Conservation (phyloP, 805 yeast genomes). For the Candida dajiaensis region DNA sequence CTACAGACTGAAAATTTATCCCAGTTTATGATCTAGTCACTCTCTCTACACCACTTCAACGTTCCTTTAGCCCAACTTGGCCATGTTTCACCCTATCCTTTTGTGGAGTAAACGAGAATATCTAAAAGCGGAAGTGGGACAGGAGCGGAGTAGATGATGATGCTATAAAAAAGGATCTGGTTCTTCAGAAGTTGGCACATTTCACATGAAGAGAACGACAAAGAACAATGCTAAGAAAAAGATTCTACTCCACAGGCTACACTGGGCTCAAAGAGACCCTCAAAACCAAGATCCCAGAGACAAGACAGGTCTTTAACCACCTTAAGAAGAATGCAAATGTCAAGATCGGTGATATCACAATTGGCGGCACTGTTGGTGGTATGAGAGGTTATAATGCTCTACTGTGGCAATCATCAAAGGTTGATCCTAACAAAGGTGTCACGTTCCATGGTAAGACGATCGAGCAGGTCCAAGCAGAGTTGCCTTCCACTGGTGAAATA, state of each 20-base stretch:
- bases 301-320: slow-evolving; percentile 32
- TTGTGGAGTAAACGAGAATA: neutral
- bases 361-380: slow-evolving; percentile 53
- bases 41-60: neutral
- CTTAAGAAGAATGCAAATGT: slow-evolving; percentile 33
- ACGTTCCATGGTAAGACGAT: slow-evolving; percentile 75
- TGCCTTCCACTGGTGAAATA: slow-evolving; percentile 58
- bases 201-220: neutral
- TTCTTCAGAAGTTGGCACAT: neutral
- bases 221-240: neutral
- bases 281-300: slow-evolving; percentile 32
- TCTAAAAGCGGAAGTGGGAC: neutral
- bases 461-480: slow-evolving; percentile 57
- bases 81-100: neutral
- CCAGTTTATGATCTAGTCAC: neutral
- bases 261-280: neutral
- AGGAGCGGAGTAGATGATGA: neutral
- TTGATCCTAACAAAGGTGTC: slow-evolving; percentile 73
- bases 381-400: slow-evolving; percentile 74
- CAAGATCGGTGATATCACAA: slow-evolving; percentile 39
- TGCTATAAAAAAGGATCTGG: neutral
- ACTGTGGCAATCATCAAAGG: slow-evolving; percentile 76
- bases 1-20: no score
- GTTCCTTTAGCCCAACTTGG: neutral
- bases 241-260: neutral